Evolutionary conservation across 805 yeast genomes (phyloP), one percentile per base, ranked within the genome.

Genomic region (Hanseniaspora clermontiae): DNA sequence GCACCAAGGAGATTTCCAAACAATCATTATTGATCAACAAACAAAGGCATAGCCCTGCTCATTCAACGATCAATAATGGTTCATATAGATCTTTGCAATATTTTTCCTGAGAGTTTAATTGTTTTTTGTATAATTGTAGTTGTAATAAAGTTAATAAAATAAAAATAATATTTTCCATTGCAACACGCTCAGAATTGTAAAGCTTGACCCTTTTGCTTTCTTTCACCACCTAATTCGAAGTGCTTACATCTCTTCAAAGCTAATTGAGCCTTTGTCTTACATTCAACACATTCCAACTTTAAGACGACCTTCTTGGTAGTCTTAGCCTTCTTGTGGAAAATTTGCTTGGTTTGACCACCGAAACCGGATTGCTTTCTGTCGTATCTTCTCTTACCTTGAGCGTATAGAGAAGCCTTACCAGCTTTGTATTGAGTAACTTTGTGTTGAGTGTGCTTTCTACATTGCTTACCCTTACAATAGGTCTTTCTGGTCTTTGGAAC

Each of bases 381-480:
- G 82, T 93, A 93, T 83, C 99, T 90, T 84, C 99, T 89, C 91
- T 95, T 93, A 85, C 99, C 99, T 82, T 93, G 97, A 70, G 97
- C 96, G 74, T 83, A 89, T 72, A 90, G 84, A 65, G 97, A 91
- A 76, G 98, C 97, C 83, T 93, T 93, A 81, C 99, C 98, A 75
- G 97, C 96, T 79, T 93, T 93, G 95, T 93, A 93, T 83, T 93
- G 99, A 78, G 99, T 91, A 74, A 93, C 98, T 84, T 91, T 93
- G 95, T 93, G 98, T 80, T 89, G 97, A 73, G 97, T 91, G 93
- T 93, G 98, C 81, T 89, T 88, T 74, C 95, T 87, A 84, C 99
- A 93, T 75, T 82, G 82, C 82, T 87, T 93, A 81, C 97, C 97
- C 82, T 90, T 91, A 83, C 99, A 93, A 89, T 86, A 93, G 77